phyloP scores from a whole-genome alignment of 352 stramenopile species.

The Phytophthora uliginosa region DNA sequence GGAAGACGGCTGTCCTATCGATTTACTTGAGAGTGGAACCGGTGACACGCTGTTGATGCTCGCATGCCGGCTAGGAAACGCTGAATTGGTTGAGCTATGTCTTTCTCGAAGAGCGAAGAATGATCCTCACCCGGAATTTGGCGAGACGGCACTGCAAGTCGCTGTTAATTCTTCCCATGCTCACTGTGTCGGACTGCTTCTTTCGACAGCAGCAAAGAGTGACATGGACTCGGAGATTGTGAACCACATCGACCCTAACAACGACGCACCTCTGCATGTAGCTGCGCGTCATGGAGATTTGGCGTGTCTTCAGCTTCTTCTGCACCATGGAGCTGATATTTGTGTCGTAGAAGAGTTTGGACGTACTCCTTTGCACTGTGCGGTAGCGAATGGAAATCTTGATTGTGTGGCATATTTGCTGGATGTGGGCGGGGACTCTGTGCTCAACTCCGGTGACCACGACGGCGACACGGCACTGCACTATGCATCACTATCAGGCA shows the following conservation, averaged over 20 bases:
- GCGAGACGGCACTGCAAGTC: slow-evolving; percentile 83
- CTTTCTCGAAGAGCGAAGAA: slow-evolving; percentile 85
- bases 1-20: slow-evolving; percentile 75
- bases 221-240: slow-evolving; percentile 91
- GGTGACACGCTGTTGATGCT: slow-evolving; percentile 87
- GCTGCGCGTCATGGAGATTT: slow-evolving; percentile 77
- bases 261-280: slow-evolving; percentile 85
- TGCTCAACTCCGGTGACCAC: slow-evolving; percentile 81
- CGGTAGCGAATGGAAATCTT: slow-evolving; percentile 62
- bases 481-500: slow-evolving; percentile 72
- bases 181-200: slow-evolving; percentile 68
- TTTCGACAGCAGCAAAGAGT: slow-evolving; percentile 82
- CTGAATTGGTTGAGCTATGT: slow-evolving; percentile 77
- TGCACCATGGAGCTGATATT: slow-evolving; percentile 86
- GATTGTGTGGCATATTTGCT: slow-evolving; percentile 86
- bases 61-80: slow-evolving; percentile 72
- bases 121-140: slow-evolving; percentile 88
- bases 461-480: slow-evolving; percentile 85
- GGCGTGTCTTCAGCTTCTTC: slow-evolving; percentile 73
- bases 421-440: slow-evolving; percentile 85
- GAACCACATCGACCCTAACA: slow-evolving; percentile 87
- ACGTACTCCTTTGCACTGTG: slow-evolving; percentile 83
- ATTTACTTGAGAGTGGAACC: slow-evolving; percentile 75
- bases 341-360: slow-evolving; percentile 87
- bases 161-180: slow-evolving; percentile 72